Percentiles rank a stretch among this genome's conserved stretches.
These are phyloP conservation scores for Colletotrichum chlorophyti DNA, from an alignment of 2,329 filamentous ascomycete species.

Conservation along the genomic window DNA sequence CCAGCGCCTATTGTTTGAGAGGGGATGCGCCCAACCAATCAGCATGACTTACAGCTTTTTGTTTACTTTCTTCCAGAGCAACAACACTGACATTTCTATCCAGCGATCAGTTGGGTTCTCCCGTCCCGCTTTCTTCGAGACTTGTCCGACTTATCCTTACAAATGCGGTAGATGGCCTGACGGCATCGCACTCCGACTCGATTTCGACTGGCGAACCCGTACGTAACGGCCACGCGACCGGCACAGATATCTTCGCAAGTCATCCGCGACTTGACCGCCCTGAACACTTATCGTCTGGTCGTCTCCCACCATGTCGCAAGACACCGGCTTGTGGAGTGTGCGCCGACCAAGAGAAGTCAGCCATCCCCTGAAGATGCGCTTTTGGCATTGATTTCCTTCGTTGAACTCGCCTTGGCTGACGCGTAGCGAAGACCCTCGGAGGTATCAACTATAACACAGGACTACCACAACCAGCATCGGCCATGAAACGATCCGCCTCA, in stretches of 20 bases:
- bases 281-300: not conserved
- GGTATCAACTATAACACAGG: constrained; percentile 82
- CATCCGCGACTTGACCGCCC: constrained; percentile 7
- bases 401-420: not conserved
- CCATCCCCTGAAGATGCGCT: not conserved
- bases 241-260: not conserved
- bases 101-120: no score
- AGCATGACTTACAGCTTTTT: constrained; percentile 34
- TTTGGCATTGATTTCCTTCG: not conserved
- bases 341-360: constrained; percentile 89
- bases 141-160: no score
- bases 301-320: constrained; percentile 76
- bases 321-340: constrained; percentile 87
- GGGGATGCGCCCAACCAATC: constrained; percentile 27
- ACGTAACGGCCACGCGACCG: not conserved
- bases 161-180: no score
- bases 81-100: constrained; percentile 33
- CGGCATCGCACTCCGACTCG: no score
- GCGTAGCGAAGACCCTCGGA: constrained; percentile 74
- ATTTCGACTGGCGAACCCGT: no score
- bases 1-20: constrained; percentile 18
- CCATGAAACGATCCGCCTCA: constrained; percentile 91
- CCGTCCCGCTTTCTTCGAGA: no score
- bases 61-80: constrained; percentile 52
- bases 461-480: constrained; percentile 89